Evolutionary conservation across 306 rosid genomes (phyloP), one percentile per base, ranked within the genome.

Genomic region (Calophaca sinica): DNA sequence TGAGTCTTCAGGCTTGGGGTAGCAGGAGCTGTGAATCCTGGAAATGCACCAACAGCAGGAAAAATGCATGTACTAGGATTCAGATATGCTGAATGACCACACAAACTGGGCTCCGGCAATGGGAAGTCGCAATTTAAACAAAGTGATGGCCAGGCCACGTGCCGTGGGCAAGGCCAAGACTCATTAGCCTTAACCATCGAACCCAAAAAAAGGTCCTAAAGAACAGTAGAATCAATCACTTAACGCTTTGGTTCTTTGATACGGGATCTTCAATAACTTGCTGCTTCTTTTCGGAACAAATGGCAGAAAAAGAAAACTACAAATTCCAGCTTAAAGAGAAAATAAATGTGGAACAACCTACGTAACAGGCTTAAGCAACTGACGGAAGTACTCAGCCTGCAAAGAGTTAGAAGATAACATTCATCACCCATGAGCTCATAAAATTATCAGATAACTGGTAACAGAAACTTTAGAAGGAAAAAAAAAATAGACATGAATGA

Each of bases 341-440:
- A 69, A 48, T 33, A 61, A 77, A 65, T 13, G 64, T 0, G 4
- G 42, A 79, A 44, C 75, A 59, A 81, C 73, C 88, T 92, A 92
- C 94, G 98, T 92, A 62, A 92, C 88, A 71, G 98, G 98, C 82
- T 92, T 92, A 68, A 92, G 98, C 86, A 92, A 82, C 6, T 88
- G 92, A 33, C 98, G 96, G 75, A 92, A 92, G 82, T 92, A 92
- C 63, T 92, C 94, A 45, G 96, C 96, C 98, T 92, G 94, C 82
- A 77, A 73, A 77, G 63, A 45, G 63, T 68, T 50, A 64, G 67
- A 70, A 44, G 55, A 83, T 54, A 73, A 38, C 6, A 80, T 49
- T 72, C 72, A 75, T 60, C 72, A 79, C 15, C 55, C 39, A 65
- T 54, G 54, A 76, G 70, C 59, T 71, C 62, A 75, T 62, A 50